Evolutionary conservation across 2,329 filamentous ascomycete species (phyloP).

Genomic region (Penicillium sp.): DNA sequence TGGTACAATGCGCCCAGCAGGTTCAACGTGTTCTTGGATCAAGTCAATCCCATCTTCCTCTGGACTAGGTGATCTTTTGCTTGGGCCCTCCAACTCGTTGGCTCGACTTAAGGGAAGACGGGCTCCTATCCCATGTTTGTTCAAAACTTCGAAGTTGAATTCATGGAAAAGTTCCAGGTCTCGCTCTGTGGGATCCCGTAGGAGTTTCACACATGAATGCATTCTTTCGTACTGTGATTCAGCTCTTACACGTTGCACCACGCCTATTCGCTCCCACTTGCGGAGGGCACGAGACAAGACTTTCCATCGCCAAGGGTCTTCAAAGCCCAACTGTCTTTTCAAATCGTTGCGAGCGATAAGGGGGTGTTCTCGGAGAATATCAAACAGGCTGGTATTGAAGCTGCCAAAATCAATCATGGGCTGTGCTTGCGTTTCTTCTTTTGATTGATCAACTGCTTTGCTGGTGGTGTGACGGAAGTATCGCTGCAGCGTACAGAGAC

Average conservation of each 20-base stretch:
- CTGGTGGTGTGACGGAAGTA: conserved; percentile 37
- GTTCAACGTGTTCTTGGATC: conserved; percentile 27
- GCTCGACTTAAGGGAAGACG: conserved; percentile 25
- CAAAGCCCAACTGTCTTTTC: conserved; percentile 47
- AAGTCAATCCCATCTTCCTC: conserved; percentile 20
- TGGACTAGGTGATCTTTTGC: conserved; percentile 5
- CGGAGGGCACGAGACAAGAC: conserved; percentile 45
- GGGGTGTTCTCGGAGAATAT: conserved; percentile 50
- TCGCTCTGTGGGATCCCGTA: conserved; percentile 42
- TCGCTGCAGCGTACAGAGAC: conserved; percentile 55
- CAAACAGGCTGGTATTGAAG: conserved; percentile 51
- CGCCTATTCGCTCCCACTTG: conserved; percentile 48
- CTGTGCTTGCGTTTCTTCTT: conserved; percentile 5
- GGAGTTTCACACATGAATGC: conserved; percentile 45
- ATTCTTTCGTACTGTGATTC: conserved; percentile 43
- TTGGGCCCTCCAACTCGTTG: conserved; percentile 29
- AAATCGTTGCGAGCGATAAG: conserved; percentile 55
- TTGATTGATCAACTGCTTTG: conserved; percentile 13
- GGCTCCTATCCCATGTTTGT: conserved; percentile 22
- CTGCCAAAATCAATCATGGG: conserved; percentile 49
- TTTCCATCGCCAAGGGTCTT: conserved; percentile 40
- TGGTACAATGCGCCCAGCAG: conserved; percentile 44
- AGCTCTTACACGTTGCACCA: conserved; percentile 45
- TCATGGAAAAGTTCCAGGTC: conserved; percentile 45
- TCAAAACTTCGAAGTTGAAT: conserved; percentile 30